Evolutionary conservation across 176 grass and related monocot genomes (phyloP).

Genomic region (Guadua angustifolia): DNA sequence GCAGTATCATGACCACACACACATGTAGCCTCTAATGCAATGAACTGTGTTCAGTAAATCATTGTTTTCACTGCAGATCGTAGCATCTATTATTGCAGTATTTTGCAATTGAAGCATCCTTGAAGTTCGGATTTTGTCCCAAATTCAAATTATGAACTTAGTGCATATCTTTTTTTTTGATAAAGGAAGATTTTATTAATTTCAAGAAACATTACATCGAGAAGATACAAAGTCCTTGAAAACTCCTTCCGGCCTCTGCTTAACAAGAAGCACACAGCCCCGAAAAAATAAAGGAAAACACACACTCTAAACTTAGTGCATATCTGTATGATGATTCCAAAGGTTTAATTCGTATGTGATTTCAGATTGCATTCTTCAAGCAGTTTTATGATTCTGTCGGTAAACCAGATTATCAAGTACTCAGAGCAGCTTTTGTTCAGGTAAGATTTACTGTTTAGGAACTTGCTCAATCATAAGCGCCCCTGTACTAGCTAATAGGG

Average conservation of each 20-base stretch:
- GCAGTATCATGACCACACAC: constrained; percentile 25
- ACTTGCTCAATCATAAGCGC: constrained; percentile 22
- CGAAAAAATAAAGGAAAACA: too few species aligned
- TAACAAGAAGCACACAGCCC: too few species aligned
- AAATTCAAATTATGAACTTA: constrained; percentile 20
- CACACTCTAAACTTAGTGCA: background rate
- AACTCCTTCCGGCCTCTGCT: too few species aligned
- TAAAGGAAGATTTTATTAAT: too few species aligned
- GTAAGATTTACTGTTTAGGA: constrained; percentile 38
- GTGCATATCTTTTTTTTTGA: too few species aligned
- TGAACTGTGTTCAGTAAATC: constrained; percentile 23
- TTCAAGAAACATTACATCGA: too few species aligned
- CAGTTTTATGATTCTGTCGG: constrained; percentile 75
- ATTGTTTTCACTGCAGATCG: background rate
- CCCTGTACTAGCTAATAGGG: constrained; percentile 33
- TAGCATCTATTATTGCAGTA: background rate
- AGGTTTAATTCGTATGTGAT: constrained; percentile 28
- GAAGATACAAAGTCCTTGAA: too few species aligned
- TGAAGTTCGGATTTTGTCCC: background rate
- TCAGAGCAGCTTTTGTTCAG: constrained; percentile 72
- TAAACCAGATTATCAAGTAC: constrained; percentile 72
- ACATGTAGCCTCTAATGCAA: constrained; percentile 8
- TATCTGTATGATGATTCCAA: background rate
- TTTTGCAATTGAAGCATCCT: background rate
- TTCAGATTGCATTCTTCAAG: constrained; percentile 70